Conservation (phyloP, 345 rosid genomes). For the Fremontodendron californicum region DNA sequence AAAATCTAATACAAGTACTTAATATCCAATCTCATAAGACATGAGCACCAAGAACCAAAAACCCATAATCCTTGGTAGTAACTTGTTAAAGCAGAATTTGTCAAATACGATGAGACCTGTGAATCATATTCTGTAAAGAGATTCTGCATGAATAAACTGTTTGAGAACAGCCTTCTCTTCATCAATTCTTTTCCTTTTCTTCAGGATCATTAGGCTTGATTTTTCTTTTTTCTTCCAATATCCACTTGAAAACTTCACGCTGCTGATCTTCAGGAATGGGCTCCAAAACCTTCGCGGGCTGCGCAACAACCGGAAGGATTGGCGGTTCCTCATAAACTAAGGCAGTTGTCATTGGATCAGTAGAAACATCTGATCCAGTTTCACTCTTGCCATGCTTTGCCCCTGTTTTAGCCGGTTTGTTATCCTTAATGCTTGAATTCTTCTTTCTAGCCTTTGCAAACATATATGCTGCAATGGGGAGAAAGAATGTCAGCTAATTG, state of each 20-base stretch:
- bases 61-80: too few relatives aligned
- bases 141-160: conserved; percentile 49
- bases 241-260: conserved; percentile 67
- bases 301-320: conserved; percentile 23
- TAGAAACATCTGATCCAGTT: conserved; percentile 21
- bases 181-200: conserved; percentile 49
- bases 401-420: conserved; percentile 28
- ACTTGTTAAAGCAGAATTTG: too few relatives aligned
- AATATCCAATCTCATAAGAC: neutral
- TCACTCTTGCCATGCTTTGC: conserved; percentile 22
- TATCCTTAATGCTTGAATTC: conserved; percentile 17
- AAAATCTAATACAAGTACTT: neutral
- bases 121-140: conserved; percentile 49
- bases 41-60: too few relatives aligned
- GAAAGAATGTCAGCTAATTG: conserved; percentile 2
- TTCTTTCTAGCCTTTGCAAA: conserved; percentile 51
- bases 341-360: conserved; percentile 17
- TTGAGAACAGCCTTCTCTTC: conserved; percentile 73
- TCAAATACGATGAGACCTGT: neutral
- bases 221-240: conserved; percentile 74
- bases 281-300: conserved; percentile 33
- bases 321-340: conserved; percentile 20
- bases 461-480: conserved; percentile 53
- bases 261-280: conserved; percentile 70
- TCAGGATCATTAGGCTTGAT: conserved; percentile 42